Percentiles rank a stretch among this genome's conserved stretches.
Conservation (phyloP, 768 basidiomycete genomes). For the Podaxis mareebaensis region DNA sequence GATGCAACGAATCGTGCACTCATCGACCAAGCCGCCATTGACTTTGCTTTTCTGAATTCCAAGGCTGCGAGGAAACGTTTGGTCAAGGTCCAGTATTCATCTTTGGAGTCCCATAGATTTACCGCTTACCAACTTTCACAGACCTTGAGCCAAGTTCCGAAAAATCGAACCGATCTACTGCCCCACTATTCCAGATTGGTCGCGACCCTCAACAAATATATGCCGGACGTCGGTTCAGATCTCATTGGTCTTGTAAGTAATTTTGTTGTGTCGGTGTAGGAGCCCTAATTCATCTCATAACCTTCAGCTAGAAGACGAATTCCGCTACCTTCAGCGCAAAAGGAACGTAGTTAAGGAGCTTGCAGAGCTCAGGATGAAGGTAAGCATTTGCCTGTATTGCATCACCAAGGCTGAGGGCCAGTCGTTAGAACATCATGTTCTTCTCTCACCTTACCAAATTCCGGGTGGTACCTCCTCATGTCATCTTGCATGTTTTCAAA, state of each 20-base stretch:
- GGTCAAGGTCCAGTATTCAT: constrained; percentile 58
- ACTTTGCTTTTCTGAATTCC: constrained; percentile 95
- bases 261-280: not conserved
- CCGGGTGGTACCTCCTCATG: constrained; percentile 82
- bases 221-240: constrained; percentile 90
- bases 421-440: constrained; percentile 77
- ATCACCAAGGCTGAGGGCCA: not conserved
- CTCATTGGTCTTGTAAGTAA: constrained; percentile 73
- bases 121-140: constrained; percentile 27
- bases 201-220: constrained; percentile 86
- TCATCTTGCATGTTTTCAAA: constrained; percentile 95
- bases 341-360: constrained; percentile 92
- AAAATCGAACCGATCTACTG: constrained; percentile 85
- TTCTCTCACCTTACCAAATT: constrained; percentile 96
- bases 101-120: not conserved
- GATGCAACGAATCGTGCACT: constrained; percentile 90
- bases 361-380: constrained; percentile 83
- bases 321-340: constrained; percentile 92
- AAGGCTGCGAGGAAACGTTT: constrained; percentile 94
- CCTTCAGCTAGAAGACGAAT: constrained; percentile 90
- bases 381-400: constrained; percentile 27
- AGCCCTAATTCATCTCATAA: constrained; percentile 9
- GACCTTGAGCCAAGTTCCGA: constrained; percentile 83
- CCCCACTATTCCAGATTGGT: constrained; percentile 92
- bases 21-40: constrained; percentile 92